Conservation (phyloP, 768 basidiomycete genomes). For the Asterophora lycoperdoides region DNA sequence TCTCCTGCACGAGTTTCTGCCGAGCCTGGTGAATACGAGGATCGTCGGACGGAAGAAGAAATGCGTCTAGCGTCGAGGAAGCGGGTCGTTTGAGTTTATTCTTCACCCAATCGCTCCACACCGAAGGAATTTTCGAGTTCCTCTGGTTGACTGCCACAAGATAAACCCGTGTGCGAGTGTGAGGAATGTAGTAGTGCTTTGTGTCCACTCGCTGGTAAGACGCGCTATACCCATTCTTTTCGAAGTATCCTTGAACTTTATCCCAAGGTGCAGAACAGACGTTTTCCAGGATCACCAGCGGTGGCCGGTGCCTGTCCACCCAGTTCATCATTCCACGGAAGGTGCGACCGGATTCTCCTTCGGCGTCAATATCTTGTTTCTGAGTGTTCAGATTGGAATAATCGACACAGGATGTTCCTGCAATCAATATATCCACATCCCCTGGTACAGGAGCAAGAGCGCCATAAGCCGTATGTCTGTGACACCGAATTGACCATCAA, state of each 20-base stretch:
- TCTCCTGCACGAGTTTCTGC: constrained; percentile 74
- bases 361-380: constrained; percentile 83
- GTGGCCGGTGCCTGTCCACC: constrained; percentile 82
- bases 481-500: constrained; percentile 8
- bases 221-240: constrained; percentile 72
- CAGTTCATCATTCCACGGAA: constrained; percentile 95
- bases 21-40: constrained; percentile 87
- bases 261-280: constrained; percentile 90
- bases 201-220: constrained; percentile 68
- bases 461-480: constrained; percentile 89
- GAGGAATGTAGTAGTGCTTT: constrained; percentile 90
- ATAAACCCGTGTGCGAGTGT: constrained; percentile 89
- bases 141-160: constrained; percentile 73
- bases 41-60: constrained; percentile 88
- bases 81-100: constrained; percentile 74
- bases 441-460: constrained; percentile 82
- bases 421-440: constrained; percentile 85
- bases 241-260: constrained; percentile 71
- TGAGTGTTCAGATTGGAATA: constrained; percentile 95
- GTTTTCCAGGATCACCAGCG: constrained; percentile 92
- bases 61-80: constrained; percentile 86
- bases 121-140: constrained; percentile 52
- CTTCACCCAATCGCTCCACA: constrained; percentile 63
- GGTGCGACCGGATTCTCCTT: constrained; percentile 90
- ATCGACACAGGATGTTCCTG: constrained; percentile 95